Percentiles rank a stretch among this genome's conserved stretches.
phyloP scores from a whole-genome alignment of 108 stramenopile species.

The Cyclotella distinguenda region DNA sequence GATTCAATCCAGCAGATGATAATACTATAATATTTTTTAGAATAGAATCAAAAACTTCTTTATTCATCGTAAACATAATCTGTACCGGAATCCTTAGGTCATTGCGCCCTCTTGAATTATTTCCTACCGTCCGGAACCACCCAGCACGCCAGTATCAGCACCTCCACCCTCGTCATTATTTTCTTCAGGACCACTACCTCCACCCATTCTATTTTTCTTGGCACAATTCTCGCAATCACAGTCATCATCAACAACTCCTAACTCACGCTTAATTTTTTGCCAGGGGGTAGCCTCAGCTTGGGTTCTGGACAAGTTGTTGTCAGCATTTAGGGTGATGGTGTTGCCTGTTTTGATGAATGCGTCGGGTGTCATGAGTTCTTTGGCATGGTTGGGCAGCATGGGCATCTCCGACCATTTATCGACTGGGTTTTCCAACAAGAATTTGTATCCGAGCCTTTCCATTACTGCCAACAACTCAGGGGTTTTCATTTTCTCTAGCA shows the following conservation, averaged over 20 bases:
- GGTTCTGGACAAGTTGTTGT: slow-evolving; percentile 17
- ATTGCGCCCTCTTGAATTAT: too few species aligned
- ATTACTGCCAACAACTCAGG: slow-evolving; percentile 29
- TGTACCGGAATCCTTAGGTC: too few species aligned
- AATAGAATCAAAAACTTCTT: too few species aligned
- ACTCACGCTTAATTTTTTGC: slow-evolving; percentile 26
- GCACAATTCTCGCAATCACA: slow-evolving; percentile 36
- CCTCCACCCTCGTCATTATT: background rate
- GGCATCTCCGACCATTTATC: slow-evolving; percentile 47
- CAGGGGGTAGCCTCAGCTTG: slow-evolving; percentile 19
- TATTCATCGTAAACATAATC: too few species aligned
- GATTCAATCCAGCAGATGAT: background rate
- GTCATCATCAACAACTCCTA: slow-evolving; percentile 29
- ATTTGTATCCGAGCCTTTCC: slow-evolving; percentile 52
- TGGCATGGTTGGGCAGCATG: slow-evolving; percentile 44
- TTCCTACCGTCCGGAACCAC: too few species aligned
- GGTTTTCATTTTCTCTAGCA: slow-evolving; percentile 53
- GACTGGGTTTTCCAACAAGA: slow-evolving; percentile 51
- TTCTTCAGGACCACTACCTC: background rate
- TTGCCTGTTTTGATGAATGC: slow-evolving; percentile 3
- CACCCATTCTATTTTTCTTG: slow-evolving; percentile 4
- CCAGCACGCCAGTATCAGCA: background rate
- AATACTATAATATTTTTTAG: background rate
- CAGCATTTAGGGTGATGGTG: slow-evolving; percentile 13
- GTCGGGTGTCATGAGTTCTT: slow-evolving; percentile 11